A percentile compares a stretch with the other conserved stretches of the same genome.
Conservation (phyloP, 78 protist species). For the Cavenderia fasciculata region DNA sequence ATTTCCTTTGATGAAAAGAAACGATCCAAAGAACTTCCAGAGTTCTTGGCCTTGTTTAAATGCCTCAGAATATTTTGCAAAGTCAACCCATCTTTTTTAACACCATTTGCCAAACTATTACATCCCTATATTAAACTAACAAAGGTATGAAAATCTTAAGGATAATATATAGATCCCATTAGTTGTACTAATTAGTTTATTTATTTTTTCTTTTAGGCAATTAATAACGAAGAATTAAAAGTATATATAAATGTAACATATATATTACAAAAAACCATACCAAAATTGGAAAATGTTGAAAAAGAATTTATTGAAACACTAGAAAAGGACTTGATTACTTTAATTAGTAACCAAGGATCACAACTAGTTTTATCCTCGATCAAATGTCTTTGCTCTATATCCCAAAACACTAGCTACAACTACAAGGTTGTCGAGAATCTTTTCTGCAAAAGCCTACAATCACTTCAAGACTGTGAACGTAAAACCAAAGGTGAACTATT, state of each 20-base stretch:
- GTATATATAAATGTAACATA: neutral
- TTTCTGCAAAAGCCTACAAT: neutral
- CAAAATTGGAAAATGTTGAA: conserved; percentile 34
- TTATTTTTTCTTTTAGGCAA: neutral
- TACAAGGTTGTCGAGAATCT: neutral
- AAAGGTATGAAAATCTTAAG: neutral
- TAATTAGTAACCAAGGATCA: conserved; percentile 28
- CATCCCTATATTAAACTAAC: conserved; percentile 53
- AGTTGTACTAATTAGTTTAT: neutral
- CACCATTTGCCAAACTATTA: conserved; percentile 8
- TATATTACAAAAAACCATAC: conserved; percentile 13
- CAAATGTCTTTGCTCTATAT: conserved; percentile 25
- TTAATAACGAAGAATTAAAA: neutral
- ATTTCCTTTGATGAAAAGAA: conserved; percentile 49
- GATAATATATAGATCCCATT: neutral
- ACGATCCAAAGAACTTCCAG: neutral
- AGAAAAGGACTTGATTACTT: conserved; percentile 22
- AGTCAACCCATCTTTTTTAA: conserved; percentile 15
- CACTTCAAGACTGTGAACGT: neutral
- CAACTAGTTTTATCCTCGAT: conserved; percentile 2
- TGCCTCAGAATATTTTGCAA: conserved; percentile 44
- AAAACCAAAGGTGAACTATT: conserved; percentile 20
- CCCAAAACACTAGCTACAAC: conserved; percentile 11
- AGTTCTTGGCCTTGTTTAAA: conserved; percentile 40
- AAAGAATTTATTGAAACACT: neutral